Evolutionary conservation across 2,329 filamentous ascomycete genomes (phyloP).

Genomic region (Curvularia eragrostidis): DNA sequence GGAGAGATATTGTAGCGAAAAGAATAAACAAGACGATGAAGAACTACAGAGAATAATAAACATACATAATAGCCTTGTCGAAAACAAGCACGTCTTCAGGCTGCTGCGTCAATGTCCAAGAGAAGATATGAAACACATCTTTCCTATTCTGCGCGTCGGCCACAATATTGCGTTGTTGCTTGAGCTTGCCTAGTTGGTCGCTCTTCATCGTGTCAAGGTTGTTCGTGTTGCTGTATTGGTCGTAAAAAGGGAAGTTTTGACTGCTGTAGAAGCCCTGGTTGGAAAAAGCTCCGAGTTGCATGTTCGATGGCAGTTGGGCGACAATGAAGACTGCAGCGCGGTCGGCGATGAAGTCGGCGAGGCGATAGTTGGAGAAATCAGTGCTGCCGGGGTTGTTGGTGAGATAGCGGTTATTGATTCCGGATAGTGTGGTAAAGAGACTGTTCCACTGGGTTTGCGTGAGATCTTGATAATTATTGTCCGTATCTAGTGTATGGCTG

Average conservation of each 20-base stretch:
- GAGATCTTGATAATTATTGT: slow-evolving; percentile 50
- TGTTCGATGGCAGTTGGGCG: slow-evolving; percentile 39
- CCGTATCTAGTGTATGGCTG: slow-evolving; percentile 55
- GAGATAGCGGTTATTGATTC: slow-evolving; percentile 52
- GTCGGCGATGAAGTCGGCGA: slow-evolving; percentile 49
- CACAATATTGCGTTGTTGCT: slow-evolving; percentile 39
- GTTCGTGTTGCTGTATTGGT: slow-evolving; percentile 49
- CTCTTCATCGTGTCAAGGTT: slow-evolving; percentile 39
- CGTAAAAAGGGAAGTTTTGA: slow-evolving; percentile 45
- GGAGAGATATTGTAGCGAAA: not conserved
- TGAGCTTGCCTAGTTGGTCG: slow-evolving; percentile 50
- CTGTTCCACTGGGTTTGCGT: slow-evolving; percentile 50
- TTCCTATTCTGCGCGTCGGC: slow-evolving; percentile 30
- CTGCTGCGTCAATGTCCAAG: slow-evolving; percentile 48
- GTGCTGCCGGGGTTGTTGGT: slow-evolving; percentile 30
- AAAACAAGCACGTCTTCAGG: slow-evolving; percentile 42
- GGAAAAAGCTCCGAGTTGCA: slow-evolving; percentile 39
- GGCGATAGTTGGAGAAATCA: slow-evolving; percentile 42
- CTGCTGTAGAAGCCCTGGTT: slow-evolving; percentile 46
- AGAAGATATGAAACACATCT: slow-evolving; percentile 47
- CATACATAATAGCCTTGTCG: slow-evolving; percentile 41
- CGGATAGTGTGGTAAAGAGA: slow-evolving; percentile 54
- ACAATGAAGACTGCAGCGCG: slow-evolving; percentile 48
- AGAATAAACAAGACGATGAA: not conserved
- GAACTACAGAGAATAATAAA: not conserved